Evolutionary conservation across 2,329 filamentous ascomycete genomes (phyloP), one percentile per base, ranked within the genome.

Genomic region (Penicillium sclerotigenum): DNA sequence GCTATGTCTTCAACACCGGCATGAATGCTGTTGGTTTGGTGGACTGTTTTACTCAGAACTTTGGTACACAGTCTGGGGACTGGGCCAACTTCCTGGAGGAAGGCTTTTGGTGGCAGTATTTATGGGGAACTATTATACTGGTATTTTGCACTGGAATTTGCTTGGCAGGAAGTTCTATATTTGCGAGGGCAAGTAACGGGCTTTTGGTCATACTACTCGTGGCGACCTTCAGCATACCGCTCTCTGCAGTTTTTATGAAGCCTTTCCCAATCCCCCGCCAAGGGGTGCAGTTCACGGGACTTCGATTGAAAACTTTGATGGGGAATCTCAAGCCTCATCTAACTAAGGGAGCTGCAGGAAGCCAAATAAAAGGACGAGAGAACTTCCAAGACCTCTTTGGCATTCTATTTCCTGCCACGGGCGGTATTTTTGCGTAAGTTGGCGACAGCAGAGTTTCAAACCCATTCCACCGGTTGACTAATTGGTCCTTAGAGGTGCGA

Each of bases 1-100:
- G 91, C n/a, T 89, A 90, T 61, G 87, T 89, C 2, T 84, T 96
- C 68, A 95, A 93, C 69, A 91, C 90, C 1, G 89, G 89, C 36
- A 84, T 96, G 80, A 96, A 96, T 68, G 84, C 92, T 24, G 90
- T 95, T 41, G 91, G 90, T 77, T 79, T 96, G 43, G 84, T 96
- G 60, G 89, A 94, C 74, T 95, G 90, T 66, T 80, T 95, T 54
- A 85, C 84, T 50, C 81, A 92, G 59, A 92, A 91, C 65, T 83
- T 92, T 66, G 89, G 87, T 2, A 69, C 78, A 4, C 65, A 72
- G 18, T 77, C 78, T 47, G 85, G 85, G 16, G 81, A 80, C 46
- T 82, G 82, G 79, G 75, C 76, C 28, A 79, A 84, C 18, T 78
- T 82, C 46, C 80, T 95, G 33, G 84, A 86, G 0, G 81, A 89